Evolutionary conservation across 129 eudicot genomes (phyloP), one percentile per base, ranked within the genome.

Genomic region (Gnaphalium uliginosum): DNA sequence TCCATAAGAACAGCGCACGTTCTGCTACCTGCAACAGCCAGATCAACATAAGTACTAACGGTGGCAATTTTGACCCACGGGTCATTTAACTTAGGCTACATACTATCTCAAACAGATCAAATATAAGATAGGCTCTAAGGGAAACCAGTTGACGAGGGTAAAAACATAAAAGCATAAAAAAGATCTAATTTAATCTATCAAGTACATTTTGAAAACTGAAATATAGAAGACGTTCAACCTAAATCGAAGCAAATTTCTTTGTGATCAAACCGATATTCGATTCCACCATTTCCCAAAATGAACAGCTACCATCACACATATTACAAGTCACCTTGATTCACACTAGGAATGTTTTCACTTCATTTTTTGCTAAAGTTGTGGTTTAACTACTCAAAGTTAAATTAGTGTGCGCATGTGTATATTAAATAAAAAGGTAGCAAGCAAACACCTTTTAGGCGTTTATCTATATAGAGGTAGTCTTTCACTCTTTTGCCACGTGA

Each of bases 1-100:
- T 88, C 89, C 93, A 88, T 61, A 88, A 60, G 79, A 88, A 85
- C 56, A 88, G 77, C 9, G 93, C 79, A 1, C 93, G 89, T 68
- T 88, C 93, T 21, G 93, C 93, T 2, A 88, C 93, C 93, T 88
- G 83, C 61, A 68, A 69, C 59, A 74, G 39, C 50, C 63, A 14
- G 15, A 32, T 4, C 35, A 57, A 25, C 24, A 41, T 37, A 19
- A 59, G 17, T 9, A 35, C n/a, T 56, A 54, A 7, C 23, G 32
- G 54, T 33, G 19, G 35, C 33, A 72, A 57, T 21, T 56, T 6
- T 56, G 48, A 57, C 35, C 27, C n/a, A 33, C 2, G 11, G 4
- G 51, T 26, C 7, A 69, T 10, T 15, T 21, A 25, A 50, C 50
- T 41, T 48, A 2, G 25, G 51, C 1, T 27, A 26, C 11, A 19